Percentiles rank a stretch among this genome's conserved stretches.
phyloP scores from a whole-genome alignment of 768 basidiomycete species.

The Lanmaoa rubissima region DNA sequence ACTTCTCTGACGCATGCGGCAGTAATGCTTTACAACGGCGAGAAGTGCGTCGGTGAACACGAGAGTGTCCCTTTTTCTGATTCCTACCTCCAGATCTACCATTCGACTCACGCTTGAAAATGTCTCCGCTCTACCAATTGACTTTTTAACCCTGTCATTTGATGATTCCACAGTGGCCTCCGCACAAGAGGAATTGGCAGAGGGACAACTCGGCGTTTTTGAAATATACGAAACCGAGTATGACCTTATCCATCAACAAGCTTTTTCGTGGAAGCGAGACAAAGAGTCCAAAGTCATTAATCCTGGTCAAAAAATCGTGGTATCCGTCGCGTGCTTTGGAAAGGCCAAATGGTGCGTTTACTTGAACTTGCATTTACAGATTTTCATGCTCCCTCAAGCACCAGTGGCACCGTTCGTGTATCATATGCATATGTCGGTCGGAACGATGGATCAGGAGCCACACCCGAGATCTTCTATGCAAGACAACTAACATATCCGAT shows the following conservation, averaged over 20 bases:
- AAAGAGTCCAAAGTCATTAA: conserved; percentile 48
- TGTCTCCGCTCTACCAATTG: conserved; percentile 74
- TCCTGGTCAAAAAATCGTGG: conserved; percentile 67
- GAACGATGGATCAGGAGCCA: conserved; percentile 28
- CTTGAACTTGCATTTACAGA: neutral
- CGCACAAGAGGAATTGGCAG: conserved; percentile 72
- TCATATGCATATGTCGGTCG: conserved; percentile 76
- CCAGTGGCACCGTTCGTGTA: conserved; percentile 73
- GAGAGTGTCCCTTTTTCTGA: neutral
- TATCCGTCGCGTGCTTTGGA: conserved; percentile 76
- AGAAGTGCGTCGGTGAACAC: conserved; percentile 55
- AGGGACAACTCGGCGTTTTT: conserved; percentile 76
- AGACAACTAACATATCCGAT: conserved; percentile 88
- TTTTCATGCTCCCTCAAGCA: conserved; percentile 43
- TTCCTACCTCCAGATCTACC: conserved; percentile 53
- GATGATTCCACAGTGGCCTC: conserved; percentile 85
- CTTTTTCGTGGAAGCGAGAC: conserved; percentile 68
- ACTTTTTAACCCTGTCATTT: conserved; percentile 84
- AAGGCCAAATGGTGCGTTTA: conserved; percentile 85
- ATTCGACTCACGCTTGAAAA: conserved; percentile 91
- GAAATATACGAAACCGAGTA: conserved; percentile 92
- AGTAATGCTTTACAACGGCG: conserved; percentile 93
- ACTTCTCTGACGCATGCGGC: conserved; percentile 93
- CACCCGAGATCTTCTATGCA: conserved; percentile 67
- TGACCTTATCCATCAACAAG: conserved; percentile 70